A percentile compares a stretch with the other conserved stretches of the same genome.
phyloP scores from a whole-genome alignment of 306 rosid genomes.

The Lupinus albus region DNA sequence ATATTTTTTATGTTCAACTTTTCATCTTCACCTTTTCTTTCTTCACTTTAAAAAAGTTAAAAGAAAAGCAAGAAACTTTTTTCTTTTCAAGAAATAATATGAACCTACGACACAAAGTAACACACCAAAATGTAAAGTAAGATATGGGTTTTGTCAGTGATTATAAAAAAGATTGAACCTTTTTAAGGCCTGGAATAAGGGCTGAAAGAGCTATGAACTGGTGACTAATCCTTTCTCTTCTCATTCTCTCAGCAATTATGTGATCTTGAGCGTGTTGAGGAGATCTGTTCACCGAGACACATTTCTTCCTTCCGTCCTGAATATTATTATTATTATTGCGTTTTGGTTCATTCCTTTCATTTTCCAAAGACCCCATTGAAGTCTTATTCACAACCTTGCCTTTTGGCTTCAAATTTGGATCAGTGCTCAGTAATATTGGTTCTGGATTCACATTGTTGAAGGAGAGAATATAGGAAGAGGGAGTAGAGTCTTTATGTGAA shows the following conservation, averaged over 20 bases:
- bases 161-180: slow-evolving; percentile 49
- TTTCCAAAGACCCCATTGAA: slow-evolving; percentile 27
- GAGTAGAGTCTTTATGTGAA: slow-evolving; percentile 43
- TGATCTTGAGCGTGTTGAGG: slow-evolving; percentile 51
- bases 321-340: neutral
- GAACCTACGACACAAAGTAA: no score
- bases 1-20: no score
- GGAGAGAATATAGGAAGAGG: slow-evolving; percentile 47
- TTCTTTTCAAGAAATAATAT: no score
- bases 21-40: no score
- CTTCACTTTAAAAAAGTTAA: no score
- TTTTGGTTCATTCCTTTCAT: slow-evolving; percentile 33
- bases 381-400: slow-evolving; percentile 37
- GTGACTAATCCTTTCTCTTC: slow-evolving; percentile 77
- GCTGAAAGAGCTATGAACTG: slow-evolving; percentile 80
- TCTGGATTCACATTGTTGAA: slow-evolving; percentile 44
- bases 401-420: slow-evolving; percentile 39
- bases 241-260: slow-evolving; percentile 74
- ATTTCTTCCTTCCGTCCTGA: slow-evolving; percentile 39
- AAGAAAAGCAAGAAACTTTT: no score
- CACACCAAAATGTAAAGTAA: neutral
- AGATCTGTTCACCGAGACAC: slow-evolving; percentile 33
- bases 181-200: slow-evolving; percentile 72
- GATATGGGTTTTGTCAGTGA: neutral
- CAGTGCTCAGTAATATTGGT: slow-evolving; percentile 1